phyloP scores from a whole-genome alignment of 78 protist species.

The Chrysochromulina tobinii region DNA sequence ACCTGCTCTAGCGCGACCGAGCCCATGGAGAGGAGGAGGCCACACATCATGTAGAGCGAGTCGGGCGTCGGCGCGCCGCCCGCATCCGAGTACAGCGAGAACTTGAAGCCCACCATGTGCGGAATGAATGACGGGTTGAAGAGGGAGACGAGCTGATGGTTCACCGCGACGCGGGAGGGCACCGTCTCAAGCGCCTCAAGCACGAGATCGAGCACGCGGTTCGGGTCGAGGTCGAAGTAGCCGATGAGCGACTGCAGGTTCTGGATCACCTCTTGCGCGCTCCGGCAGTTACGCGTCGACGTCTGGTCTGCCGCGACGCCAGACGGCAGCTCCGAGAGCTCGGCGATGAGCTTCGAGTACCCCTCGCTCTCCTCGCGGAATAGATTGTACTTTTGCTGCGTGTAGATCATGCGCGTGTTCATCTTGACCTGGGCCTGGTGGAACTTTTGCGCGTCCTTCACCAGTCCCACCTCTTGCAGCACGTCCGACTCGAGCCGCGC shows the following conservation, averaged over 20 bases:
- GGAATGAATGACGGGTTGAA: neutral
- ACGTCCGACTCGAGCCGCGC: neutral
- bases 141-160: neutral
- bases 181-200: slow-evolving; percentile 58
- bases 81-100: slow-evolving; percentile 8
- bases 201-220: slow-evolving; percentile 72
- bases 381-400: slow-evolving; percentile 69
- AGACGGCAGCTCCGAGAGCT: neutral
- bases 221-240: slow-evolving; percentile 78
- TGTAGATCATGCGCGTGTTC: neutral
- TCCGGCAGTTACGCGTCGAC: neutral
- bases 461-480: neutral
- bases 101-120: slow-evolving; percentile 56
- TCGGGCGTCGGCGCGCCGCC: neutral
- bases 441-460: neutral
- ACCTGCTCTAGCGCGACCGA: neutral
- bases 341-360: slow-evolving; percentile 66
- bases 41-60: neutral
- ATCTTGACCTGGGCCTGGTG: neutral
- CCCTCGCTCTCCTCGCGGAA: slow-evolving; percentile 81
- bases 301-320: neutral
- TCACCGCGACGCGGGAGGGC: neutral
- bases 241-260: slow-evolving; percentile 47
- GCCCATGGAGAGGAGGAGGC: neutral
- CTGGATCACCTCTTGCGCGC: neutral